Evolutionary conservation across 495 filamentous ascomycete genomes (phyloP), one percentile per base, ranked within the genome.

Genomic region (Parmelia sp.): DNA sequence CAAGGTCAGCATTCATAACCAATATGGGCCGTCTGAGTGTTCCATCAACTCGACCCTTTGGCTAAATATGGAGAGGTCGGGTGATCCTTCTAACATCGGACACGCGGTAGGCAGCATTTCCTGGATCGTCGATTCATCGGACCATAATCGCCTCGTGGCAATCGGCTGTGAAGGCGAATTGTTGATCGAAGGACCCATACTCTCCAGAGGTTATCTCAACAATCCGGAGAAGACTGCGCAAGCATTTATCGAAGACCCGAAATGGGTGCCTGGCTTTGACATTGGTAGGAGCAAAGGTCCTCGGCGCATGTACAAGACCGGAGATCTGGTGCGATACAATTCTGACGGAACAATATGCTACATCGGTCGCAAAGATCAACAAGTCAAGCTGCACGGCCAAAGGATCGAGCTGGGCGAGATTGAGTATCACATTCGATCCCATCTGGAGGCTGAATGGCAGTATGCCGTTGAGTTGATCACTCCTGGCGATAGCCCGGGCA

Each of bases 21-120:
- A 75, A 0, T 88, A 88, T 60, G 85, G 85, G 0, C 85, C 84
- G 5, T 82, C 79, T 1, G 86, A 88, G 67, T 78, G 49, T 25
- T 53, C 49, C 74, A 64, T 68, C 69, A 60, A 72, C 77, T 47
- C 66, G 68, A 1, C 71, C 71, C 10, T 66, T 66, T 0, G 72
- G 67, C 60, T 61, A 61, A 19, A 53, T 7, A 3, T 53, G 23
- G 60, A 53, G 1, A 29, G 44, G 25, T 42, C 56, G 15, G 59
- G 42, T n/a, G 57, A 70, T 44, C 53, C 84, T 0, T 73, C 72
- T 36, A 79, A 73, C 62, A 82, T 87, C 62, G 83, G 84, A 1
- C 72, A 76, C 73, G 68, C 77, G 65, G 56, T 80, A 63, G 73
- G 80, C 70, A 60, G 71, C 73, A 57, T 76, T 55, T 77, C 81